Base-by-base conservation (phyloP, 2,329 filamentous ascomycete genomes). In the Amauroascus niger region DNA sequence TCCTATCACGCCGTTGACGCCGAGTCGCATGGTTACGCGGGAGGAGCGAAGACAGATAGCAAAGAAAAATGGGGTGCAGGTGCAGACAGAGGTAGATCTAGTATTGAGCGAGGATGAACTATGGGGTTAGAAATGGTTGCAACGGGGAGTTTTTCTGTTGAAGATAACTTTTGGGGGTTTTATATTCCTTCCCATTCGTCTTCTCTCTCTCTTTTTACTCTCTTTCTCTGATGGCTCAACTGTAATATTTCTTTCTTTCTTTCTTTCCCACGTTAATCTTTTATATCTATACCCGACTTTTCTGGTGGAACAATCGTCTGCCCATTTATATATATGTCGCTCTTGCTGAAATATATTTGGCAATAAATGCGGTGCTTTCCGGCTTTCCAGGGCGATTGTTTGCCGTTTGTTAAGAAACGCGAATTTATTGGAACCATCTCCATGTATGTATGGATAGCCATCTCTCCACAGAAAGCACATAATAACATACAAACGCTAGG, bases 1-100 rank as follows among this genome's bases (percentile, higher is more conserved):
- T 1, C 74, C 74, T 0, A 68, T 76, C 20, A 76, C 74, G 0
- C 74, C 74, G 0, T 64, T 76, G 40, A 76, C 74, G 1, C 74
- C 73, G 1, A 72, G 73, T 49, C 66, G 69, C 26, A 67, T 74
- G 32, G 68, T 75, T 45, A 73, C 68, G 16, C 72, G 70, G 59
- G 65, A 70, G 47, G 69, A 76, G 54, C 65, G 71, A 49, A 72
- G 68, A 54, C 64, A 66, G 22, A 68, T 68, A 58, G 66, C 67
- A 45, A 71, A 67, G 59, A 67, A 70, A 54, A 71, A 71, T 54
- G 71, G 72, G 6, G 60, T 74, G 26, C 67, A 68, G 32, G 74
- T 74, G 6, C 59, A 74, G 45, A 69, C 68, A 20, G 71, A 75
- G 54, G 73, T 75, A 54, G 74, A 76, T 60, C 55, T 73, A 46